These are phyloP conservation scores for Nigrospora sphaerica DNA, from an alignment of 2,329 filamentous ascomycete species.

Conservation along the genomic window DNA sequence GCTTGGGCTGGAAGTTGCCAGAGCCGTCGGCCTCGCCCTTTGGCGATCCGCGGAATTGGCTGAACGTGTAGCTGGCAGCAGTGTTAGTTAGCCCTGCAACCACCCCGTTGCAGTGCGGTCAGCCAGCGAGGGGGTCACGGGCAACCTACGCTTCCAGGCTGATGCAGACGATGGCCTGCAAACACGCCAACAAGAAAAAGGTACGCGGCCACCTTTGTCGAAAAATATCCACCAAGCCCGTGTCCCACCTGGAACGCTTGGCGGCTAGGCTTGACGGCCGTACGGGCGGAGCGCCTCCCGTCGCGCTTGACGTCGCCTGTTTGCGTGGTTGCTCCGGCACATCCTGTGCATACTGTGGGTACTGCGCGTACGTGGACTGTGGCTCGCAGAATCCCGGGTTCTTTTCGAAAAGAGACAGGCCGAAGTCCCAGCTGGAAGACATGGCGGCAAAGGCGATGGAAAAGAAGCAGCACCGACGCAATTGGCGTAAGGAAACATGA, in stretches of 20 bases:
- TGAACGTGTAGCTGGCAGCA: slow-evolving; percentile 72
- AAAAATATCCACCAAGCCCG: slow-evolving; percentile 63
- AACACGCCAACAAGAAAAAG: slow-evolving; percentile 66
- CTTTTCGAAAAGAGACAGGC: slow-evolving; percentile 35
- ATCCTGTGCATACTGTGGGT: slow-evolving; percentile 3
- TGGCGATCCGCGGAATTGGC: slow-evolving; percentile 60
- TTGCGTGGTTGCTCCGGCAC: neutral
- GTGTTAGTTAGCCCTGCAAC: neutral
- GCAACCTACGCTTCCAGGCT: slow-evolving; percentile 74
- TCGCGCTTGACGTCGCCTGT: slow-evolving; percentile 20
- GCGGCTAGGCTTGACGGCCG: slow-evolving; percentile 23
- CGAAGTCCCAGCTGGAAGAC: slow-evolving; percentile 36
- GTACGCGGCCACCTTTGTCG: slow-evolving; percentile 82
- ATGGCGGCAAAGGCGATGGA: slow-evolving; percentile 26
- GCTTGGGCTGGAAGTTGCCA: slow-evolving; percentile 39
- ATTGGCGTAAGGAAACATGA: too few species aligned
- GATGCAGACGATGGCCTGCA: slow-evolving; percentile 76
- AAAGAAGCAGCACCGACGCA: too few species aligned
- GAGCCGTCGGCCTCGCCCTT: slow-evolving; percentile 31
- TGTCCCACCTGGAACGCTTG: slow-evolving; percentile 20
- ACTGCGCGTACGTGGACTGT: slow-evolving; percentile 7
- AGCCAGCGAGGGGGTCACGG: neutral
- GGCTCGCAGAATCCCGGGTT: slow-evolving; percentile 22
- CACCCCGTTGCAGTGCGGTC: too few species aligned
- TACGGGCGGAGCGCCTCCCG: slow-evolving; percentile 24